Evolutionary conservation across 2,329 filamentous ascomycete species (phyloP), one percentile per base, ranked within the genome.

Genomic region (Aspergillus eucalypticola): DNA sequence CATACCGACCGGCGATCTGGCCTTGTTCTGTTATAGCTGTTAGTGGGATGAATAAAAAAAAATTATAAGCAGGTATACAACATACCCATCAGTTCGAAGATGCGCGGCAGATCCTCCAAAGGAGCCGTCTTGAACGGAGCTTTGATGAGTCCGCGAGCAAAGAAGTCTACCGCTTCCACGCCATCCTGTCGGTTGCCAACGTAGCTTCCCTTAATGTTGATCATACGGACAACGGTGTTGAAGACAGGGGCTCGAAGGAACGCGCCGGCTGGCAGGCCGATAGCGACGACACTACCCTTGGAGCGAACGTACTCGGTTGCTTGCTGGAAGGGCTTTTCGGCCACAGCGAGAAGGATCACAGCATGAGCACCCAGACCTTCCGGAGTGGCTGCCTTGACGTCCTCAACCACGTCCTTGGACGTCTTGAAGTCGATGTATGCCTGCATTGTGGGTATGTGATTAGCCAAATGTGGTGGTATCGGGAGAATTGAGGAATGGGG

Each of bases 261-360:
- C 2, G 93, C 92, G 65, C 88, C 84, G 39, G 90, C 89, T 5
- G 94, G 94, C 25, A 97, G 83, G 72, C 93, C 94, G 71, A 98
- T 95, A 79, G 91, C 94, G 64, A 97, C 86, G 72, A 97, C 90
- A 41, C 86, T 85, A 61, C 94, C 94, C 62, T 88, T 87, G 58
- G 91, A 85, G 61, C 94, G 90, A 64, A 96, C 89, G 78, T 97
- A 96, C 78, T 84, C 88, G 51, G 91, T 88, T 44, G 94, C 94
- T 81, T 97, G 93, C 81, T 96, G 92, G 88, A 97, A 97, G 56
- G 94, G 94, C 82, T 89, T 91, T 84, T 97, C 93, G 69, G 83
- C 86, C 55, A 91, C 92, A 63, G 94, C 93, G 62, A 97, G 86
- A 48, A 97, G 83, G 66, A 97, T 83, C 63, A 94, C 92, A 41